Conservation (phyloP, 1,284 basidiomycete genomes). For the Kwoniella shivajii region DNA sequence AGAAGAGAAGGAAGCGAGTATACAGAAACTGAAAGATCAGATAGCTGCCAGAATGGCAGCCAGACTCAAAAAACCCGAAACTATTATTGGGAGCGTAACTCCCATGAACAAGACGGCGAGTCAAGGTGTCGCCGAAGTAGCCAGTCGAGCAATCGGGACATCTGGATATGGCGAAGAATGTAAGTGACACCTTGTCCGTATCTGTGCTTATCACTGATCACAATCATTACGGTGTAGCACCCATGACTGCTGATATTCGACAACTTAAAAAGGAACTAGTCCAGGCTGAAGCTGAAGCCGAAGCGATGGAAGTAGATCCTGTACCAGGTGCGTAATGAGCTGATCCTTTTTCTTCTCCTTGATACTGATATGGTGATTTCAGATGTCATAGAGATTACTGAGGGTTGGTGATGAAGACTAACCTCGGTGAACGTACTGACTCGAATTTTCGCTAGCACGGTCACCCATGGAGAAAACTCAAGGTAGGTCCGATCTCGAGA, state of each 20-base stretch:
- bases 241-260: constrained; percentile 12
- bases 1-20: constrained; percentile 34
- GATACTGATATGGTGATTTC: background rate
- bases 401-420: background rate
- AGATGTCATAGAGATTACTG: background rate
- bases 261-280: constrained; percentile 14
- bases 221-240: background rate
- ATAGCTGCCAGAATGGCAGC: constrained; percentile 37
- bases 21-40: constrained; percentile 39
- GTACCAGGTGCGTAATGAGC: background rate
- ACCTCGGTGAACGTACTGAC: background rate
- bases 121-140: background rate
- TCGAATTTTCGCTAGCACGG: background rate
- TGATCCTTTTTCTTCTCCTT: background rate
- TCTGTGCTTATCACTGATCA: background rate
- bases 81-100: background rate
- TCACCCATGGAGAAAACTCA: background rate
- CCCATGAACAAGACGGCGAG: background rate
- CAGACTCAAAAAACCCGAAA: constrained; percentile 19
- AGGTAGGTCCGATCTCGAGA: constrained; percentile 3
- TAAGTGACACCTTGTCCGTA: background rate
- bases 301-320: constrained; percentile 13
- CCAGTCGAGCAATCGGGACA: background rate
- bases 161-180: background rate
- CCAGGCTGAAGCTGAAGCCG: constrained; percentile 13